Percentiles rank a stretch among this genome's conserved stretches.
phyloP scores from a whole-genome alignment of 2,329 filamentous ascomycete genomes.

The Gnomoniopsis sp. region DNA sequence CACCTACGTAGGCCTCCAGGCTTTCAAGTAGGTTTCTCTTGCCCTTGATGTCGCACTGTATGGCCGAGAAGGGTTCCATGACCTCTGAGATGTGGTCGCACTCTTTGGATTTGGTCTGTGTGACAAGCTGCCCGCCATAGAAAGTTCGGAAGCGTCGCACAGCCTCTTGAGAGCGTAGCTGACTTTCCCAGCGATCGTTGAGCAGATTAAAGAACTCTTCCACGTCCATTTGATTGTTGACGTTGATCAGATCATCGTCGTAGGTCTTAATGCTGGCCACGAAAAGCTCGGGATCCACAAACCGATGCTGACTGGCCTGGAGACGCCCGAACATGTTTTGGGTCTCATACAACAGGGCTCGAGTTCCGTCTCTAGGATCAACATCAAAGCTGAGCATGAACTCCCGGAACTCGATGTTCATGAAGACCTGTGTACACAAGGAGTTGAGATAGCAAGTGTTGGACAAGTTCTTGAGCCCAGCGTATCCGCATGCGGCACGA shows the following conservation, averaged over 20 bases:
- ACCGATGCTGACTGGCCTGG: slow-evolving; percentile 76
- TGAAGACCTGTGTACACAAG: slow-evolving; percentile 88
- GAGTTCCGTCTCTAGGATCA: slow-evolving; percentile 50
- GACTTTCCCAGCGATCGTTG: slow-evolving; percentile 85
- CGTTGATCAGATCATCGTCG: slow-evolving; percentile 78
- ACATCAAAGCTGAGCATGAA: slow-evolving; percentile 73
- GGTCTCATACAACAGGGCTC: slow-evolving; percentile 71
- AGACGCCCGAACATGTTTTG: slow-evolving; percentile 80
- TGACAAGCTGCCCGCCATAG: slow-evolving; percentile 87
- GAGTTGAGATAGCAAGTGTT: slow-evolving; percentile 99
- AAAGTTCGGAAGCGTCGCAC: slow-evolving; percentile 76
- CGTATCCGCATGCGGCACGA: slow-evolving; percentile 75
- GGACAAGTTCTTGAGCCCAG: slow-evolving; percentile 86
- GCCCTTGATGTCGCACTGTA: slow-evolving; percentile 95
- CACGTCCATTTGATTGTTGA: slow-evolving; percentile 92
- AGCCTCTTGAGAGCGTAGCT: slow-evolving; percentile 64
- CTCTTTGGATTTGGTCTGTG: slow-evolving; percentile 93
- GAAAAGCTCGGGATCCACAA: slow-evolving; percentile 68
- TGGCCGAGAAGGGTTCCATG: slow-evolving; percentile 86
- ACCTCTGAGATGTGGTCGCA: slow-evolving; percentile 91
- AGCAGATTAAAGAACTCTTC: slow-evolving; percentile 96
- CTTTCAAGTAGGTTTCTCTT: slow-evolving; percentile 82
- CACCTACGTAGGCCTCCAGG: slow-evolving; percentile 90
- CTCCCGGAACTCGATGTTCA: slow-evolving; percentile 83
- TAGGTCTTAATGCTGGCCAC: slow-evolving; percentile 77